Base-by-base conservation (phyloP, 345 rosid species). In the Reutealis trisperma region DNA sequence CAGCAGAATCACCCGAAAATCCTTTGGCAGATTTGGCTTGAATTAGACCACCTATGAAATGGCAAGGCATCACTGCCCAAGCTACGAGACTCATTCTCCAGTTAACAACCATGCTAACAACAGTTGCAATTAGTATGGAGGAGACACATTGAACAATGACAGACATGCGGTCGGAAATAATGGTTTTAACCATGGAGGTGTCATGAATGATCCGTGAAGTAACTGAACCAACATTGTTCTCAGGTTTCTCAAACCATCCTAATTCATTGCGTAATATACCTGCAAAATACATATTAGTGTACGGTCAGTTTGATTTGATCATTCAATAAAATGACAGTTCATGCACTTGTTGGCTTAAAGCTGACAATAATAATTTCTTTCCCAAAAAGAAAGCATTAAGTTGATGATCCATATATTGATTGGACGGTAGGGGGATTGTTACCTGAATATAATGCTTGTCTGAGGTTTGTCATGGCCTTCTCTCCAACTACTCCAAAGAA, bases 1-100 rank as follows among this genome's bases (percentile, higher is more conserved):
- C 84, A 44, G 91, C 86, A 41, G 88, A 88, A 76, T 89, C 89
- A 0, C 88, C 85, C 1, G 90, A 75, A 70, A 90, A 90, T 54
- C 92, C 94, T 84, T 84, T 84, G 71, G 92, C 90, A n/a, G 87
- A 86, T 55, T 83, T 91, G 80, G 91, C 91, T 77, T 89, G 92
- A 77, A 91, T 84, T 25, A 89, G 80, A 70, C 92, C 94, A 12
- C 94, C 91, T 25, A 91, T 86, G 86, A 91, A 91, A 82, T 91
- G 92, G 82, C 92, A 88, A 41, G 94, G 94, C 94, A 91, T 91
- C 77, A 91, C 92, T 22, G 94, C 94, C 94, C 91, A 89, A 64
- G 92, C 87, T 61, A 89, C 92, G 49, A 89, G 84, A 32, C 73
- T 87, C 94, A 91, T 91, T 71, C 88, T 86, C 91, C 92, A 89